Base-by-base conservation (phyloP, 345 rosid genomes). In the Brassica rapa region DNA sequence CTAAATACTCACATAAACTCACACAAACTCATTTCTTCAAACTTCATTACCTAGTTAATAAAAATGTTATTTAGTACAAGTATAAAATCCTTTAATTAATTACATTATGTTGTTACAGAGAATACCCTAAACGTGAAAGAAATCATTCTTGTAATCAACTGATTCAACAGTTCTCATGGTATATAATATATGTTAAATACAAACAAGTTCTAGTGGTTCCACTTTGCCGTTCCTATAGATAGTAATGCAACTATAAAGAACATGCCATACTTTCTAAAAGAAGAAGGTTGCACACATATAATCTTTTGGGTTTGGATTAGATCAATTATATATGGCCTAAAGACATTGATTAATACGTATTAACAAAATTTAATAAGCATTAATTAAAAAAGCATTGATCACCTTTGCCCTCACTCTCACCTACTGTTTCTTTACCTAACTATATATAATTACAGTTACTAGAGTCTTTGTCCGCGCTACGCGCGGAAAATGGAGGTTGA, bases 281-380 rank as follows among this genome's bases (percentile, higher is more conserved):
- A 49, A 79, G 82, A 74, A 73, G 61, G 82, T 30, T 79, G 73
- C 63, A 59, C 39, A 43, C 3, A 60, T 49, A 10, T 33, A 23
- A 24, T 72, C 5, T 68, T 67, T 51, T 35, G 35, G 69, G 33
- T 6, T 65, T 72, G 30, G 73, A 60, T 51, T 35, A 51, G 37
- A 35, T 60, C 65, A 73, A 73, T 67, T 59, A 73, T 73, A 33
- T 43, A 3, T 66, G 75, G 11, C 43, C n/a, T 73, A 74, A 68
- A 68, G 78, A 62, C 75, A 68, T 14, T 79, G 75, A 79, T 60
- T 72, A 60, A 6, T 72, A 67, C 82, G 56, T 79, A n/a, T 7
- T 10, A 30, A 23, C 63, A 65, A 19, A 77, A 57, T 37, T 9
- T 64, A 23, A 21, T 65, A 56, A 60, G 33, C 14, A 10, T 66